phyloP scores from a whole-genome alignment of 257 asterid species.

The Lycium ferocissimum region DNA sequence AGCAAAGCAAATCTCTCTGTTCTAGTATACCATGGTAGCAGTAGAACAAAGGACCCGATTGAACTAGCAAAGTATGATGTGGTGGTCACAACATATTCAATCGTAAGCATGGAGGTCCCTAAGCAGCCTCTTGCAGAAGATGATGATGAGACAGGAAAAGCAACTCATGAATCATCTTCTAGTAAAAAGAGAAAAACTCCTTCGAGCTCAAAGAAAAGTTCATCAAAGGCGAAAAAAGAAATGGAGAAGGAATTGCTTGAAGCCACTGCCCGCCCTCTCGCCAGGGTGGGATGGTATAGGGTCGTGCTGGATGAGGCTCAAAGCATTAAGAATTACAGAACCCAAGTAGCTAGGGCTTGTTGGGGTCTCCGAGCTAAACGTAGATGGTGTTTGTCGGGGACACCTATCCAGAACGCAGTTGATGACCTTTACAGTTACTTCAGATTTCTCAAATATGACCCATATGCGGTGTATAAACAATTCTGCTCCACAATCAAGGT shows the following conservation, averaged over 20 bases:
- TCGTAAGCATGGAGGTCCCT: slow-evolving; percentile 99
- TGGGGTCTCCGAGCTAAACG: slow-evolving; percentile 99
- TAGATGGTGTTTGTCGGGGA: slow-evolving; percentile 98
- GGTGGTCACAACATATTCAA: slow-evolving; percentile 93
- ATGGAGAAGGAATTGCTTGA: slow-evolving; percentile 60
- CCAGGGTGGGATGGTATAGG: slow-evolving; percentile 97
- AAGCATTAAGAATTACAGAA: slow-evolving; percentile 92
- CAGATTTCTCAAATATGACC: slow-evolving; percentile 94
- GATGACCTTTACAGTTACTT: slow-evolving; percentile 98
- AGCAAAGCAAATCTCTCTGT: slow-evolving; percentile 83
- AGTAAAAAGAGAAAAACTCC: slow-evolving; percentile 68
- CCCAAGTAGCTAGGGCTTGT: slow-evolving; percentile 98
- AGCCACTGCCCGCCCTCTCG: slow-evolving; percentile 79
- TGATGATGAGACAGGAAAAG: slow-evolving; percentile 61
- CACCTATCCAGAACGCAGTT: slow-evolving; percentile 95
- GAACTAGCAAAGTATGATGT: slow-evolving; percentile 95
- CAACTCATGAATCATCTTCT: slow-evolving; percentile 43
- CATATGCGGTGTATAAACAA: slow-evolving; percentile 73
- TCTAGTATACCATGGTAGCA: slow-evolving; percentile 86
- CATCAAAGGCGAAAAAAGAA: slow-evolving; percentile 68
- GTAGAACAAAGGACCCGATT: slow-evolving; percentile 82
- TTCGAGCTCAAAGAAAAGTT: slow-evolving; percentile 54
- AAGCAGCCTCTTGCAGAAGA: slow-evolving; percentile 86
- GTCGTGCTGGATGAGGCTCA: slow-evolving; percentile 99
- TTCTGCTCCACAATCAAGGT: slow-evolving; percentile 77